Percentiles rank a stretch among this genome's conserved stretches.
These are phyloP conservation scores for Fagopyrum esculentum DNA, from an alignment of 148 eudicot genomes.

Conservation along the genomic window DNA sequence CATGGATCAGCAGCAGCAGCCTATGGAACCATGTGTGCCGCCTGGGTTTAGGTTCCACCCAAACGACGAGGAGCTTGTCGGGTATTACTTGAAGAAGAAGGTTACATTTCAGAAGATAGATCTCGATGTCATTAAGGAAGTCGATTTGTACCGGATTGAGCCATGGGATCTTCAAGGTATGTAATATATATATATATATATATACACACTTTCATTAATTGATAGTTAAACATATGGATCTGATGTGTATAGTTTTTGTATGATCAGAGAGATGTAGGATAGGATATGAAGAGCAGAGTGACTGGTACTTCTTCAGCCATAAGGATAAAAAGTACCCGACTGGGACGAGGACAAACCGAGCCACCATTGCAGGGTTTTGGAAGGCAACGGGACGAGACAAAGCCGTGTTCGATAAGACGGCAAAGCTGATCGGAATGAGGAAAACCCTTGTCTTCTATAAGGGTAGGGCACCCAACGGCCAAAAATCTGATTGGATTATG, in stretches of 20 bases:
- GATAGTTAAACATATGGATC: no score
- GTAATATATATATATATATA: no score
- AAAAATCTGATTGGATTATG: conserved; percentile 87
- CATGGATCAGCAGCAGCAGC: background rate
- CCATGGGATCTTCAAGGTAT: conserved; percentile 87
- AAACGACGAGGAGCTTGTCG: conserved; percentile 72
- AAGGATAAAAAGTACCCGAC: conserved; percentile 78
- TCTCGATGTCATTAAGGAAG: conserved; percentile 74
- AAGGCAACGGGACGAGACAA: conserved; percentile 89
- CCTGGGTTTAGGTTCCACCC: conserved; percentile 84
- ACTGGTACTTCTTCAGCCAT: conserved; percentile 85
- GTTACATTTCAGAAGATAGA: conserved; percentile 73
- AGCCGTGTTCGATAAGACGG: conserved; percentile 50
- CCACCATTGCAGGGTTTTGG: conserved; percentile 89
- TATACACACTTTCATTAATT: no score
- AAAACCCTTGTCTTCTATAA: conserved; percentile 89
- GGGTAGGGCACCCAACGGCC: conserved; percentile 87
- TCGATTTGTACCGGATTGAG: conserved; percentile 67
- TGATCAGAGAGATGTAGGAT: conserved; percentile 59
- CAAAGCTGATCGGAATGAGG: conserved; percentile 72
- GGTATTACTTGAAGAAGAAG: conserved; percentile 71
- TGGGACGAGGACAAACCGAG: conserved; percentile 80
- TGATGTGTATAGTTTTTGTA: background rate
- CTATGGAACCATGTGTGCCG: conserved; percentile 55
- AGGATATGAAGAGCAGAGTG: conserved; percentile 69